phyloP scores from a whole-genome alignment of 129 eudicot genomes.

The Solidago caesia region DNA sequence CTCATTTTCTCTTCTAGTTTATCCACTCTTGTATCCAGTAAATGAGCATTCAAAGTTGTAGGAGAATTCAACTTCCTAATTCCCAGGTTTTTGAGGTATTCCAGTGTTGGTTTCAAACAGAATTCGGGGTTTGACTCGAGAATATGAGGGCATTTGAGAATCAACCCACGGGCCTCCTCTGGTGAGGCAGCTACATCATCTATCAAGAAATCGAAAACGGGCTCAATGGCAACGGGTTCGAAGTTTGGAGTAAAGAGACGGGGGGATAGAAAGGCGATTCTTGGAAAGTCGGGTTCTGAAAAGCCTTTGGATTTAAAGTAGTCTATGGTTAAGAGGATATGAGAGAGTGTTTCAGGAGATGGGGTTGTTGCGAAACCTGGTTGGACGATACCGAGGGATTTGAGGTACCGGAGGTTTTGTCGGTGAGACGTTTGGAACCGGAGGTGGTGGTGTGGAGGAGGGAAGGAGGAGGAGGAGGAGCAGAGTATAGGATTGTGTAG shows the following conservation, averaged over 20 bases:
- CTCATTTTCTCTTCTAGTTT: constrained; percentile 42
- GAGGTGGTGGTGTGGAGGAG: constrained; percentile 36
- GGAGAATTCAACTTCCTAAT: constrained; percentile 1
- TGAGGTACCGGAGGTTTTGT: constrained; percentile 51
- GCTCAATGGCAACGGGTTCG: constrained; percentile 18
- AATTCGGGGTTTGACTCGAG: constrained; percentile 46
- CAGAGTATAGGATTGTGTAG: constrained; percentile 22
- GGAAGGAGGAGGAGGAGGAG: constrained; percentile 8
- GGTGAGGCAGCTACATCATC: constrained; percentile 41
- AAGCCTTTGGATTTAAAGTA: constrained; percentile 61
- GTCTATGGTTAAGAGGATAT: constrained; percentile 43
- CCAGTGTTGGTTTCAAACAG: constrained; percentile 27
- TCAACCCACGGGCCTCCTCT: constrained; percentile 36
- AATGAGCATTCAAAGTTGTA: constrained; percentile 57
- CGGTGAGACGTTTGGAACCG: constrained; percentile 44
- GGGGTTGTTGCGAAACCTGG: constrained; percentile 27
- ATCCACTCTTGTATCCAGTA: constrained; percentile 45
- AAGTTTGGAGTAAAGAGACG: background rate
- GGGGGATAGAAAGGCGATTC: constrained; percentile 11
- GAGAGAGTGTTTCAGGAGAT: constrained; percentile 43
- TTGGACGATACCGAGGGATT: constrained; percentile 44
- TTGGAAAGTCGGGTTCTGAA: constrained; percentile 43
- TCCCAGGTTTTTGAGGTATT: background rate
- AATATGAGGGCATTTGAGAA: constrained; percentile 48
- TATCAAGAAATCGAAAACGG: constrained; percentile 47